Conservation (phyloP, 345 rosid genomes). For the Rhodamnia rubescens region DNA sequence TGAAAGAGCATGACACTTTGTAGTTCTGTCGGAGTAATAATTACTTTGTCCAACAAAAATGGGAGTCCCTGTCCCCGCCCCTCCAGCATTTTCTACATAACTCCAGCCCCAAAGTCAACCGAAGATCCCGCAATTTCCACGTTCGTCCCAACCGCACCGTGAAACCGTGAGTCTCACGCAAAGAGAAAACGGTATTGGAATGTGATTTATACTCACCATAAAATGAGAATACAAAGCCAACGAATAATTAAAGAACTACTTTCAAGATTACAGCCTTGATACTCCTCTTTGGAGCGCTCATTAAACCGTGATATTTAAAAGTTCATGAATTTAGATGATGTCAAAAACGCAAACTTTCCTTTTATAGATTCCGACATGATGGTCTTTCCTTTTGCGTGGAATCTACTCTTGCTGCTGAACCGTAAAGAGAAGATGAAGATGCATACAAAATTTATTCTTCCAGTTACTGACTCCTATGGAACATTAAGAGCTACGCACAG, state of each 20-base stretch:
- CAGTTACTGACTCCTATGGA: not conserved
- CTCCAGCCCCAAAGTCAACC: not conserved
- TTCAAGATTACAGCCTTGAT: not conserved
- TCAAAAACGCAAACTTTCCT: not conserved
- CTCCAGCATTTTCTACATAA: constrained; percentile 9
- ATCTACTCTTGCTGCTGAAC: not conserved
- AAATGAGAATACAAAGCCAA: not conserved
- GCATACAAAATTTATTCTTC: not conserved
- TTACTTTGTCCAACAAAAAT: not conserved
- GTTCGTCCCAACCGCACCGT: not conserved
- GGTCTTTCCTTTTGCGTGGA: not conserved
- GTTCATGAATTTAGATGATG: not conserved
- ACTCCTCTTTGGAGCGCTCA: not conserved
- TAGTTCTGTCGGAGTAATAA: not conserved
- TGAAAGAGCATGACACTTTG: not conserved
- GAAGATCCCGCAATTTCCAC: not conserved
- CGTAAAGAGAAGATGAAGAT: not conserved
- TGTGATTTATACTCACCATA: no score
- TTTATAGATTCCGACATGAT: not conserved
- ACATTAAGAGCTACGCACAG: not conserved
- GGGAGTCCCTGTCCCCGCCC: not conserved
- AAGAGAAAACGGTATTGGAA: not conserved
- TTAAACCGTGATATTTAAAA: not conserved
- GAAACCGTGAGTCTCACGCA: not conserved
- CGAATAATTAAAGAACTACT: not conserved